These are phyloP conservation scores for Noccaea bulbosa DNA, from an alignment of 345 rosid genomes.

Conservation along the genomic window DNA sequence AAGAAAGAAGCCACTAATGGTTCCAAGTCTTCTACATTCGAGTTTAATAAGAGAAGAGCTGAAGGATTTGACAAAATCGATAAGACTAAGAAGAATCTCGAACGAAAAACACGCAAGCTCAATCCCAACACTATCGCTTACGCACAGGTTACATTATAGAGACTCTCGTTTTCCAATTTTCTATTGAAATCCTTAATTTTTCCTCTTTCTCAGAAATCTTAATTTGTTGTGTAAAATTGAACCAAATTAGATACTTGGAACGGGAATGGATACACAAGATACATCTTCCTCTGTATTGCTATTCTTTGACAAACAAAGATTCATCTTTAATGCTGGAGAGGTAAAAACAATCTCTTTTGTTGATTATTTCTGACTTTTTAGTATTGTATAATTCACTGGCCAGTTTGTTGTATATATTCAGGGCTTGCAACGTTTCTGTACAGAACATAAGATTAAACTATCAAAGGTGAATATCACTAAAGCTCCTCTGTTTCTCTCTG, in stretches of 20 bases:
- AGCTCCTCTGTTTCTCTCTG: slow-evolving; percentile 18
- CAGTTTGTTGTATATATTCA: slow-evolving; percentile 37
- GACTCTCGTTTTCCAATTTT: neutral
- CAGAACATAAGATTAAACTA: slow-evolving; percentile 87
- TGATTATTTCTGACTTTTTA: neutral
- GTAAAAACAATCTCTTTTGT: slow-evolving; percentile 37
- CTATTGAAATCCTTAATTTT: no score
- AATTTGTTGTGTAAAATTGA: neutral
- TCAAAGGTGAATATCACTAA: slow-evolving; percentile 74
- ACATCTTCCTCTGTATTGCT: slow-evolving; percentile 89
- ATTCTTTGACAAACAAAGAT: slow-evolving; percentile 89
- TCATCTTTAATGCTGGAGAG: slow-evolving; percentile 97
- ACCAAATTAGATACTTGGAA: slow-evolving; percentile 70
- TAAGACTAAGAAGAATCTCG: slow-evolving; percentile 61
- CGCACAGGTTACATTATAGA: slow-evolving; percentile 60
- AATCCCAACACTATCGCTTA: slow-evolving; percentile 87
- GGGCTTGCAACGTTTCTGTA: slow-evolving; percentile 94
- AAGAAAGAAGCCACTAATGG: slow-evolving; percentile 32
- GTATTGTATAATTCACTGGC: slow-evolving; percentile 13
- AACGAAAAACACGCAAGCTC: slow-evolving; percentile 68
- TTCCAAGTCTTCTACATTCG: slow-evolving; percentile 43
- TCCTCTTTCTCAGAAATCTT: neutral
- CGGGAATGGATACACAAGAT: slow-evolving; percentile 98
- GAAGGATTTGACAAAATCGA: slow-evolving; percentile 63
- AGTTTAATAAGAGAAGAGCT: slow-evolving; percentile 80